Conservation (phyloP, 805 yeast species). For the Suhomyces prunicola region DNA sequence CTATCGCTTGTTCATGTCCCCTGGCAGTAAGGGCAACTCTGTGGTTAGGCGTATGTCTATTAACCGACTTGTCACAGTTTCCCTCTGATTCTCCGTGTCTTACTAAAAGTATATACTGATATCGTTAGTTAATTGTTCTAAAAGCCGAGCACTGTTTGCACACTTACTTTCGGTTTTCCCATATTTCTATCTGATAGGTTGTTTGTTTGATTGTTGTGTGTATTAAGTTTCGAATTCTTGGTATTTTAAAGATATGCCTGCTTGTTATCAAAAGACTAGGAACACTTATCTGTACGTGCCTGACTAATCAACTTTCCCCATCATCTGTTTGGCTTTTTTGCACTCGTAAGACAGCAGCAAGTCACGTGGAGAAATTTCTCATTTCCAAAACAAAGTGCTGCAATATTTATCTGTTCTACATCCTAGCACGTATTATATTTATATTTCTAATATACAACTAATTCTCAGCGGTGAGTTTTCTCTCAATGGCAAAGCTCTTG, state of each 20-base stretch:
- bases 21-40: constrained; percentile 64
- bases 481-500: constrained; percentile 58
- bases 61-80: constrained; percentile 79
- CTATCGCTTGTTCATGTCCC: constrained; percentile 64
- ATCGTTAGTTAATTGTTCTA: background rate
- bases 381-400: background rate
- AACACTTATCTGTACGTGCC: background rate
- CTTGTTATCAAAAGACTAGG: too few relatives aligned
- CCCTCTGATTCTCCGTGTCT: constrained; percentile 95
- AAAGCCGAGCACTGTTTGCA: background rate
- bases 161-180: constrained; percentile 35
- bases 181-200: constrained; percentile 9
- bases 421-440: background rate
- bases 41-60: constrained; percentile 77
- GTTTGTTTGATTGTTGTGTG: background rate
- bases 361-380: background rate
- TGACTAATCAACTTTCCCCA: background rate
- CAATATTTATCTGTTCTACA: background rate
- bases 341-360: background rate
- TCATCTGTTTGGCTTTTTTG: background rate
- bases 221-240: background rate
- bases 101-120: constrained; percentile 65
- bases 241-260: too few relatives aligned
- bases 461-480: constrained; percentile 39
- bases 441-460: background rate